These are phyloP conservation scores for Botrytis elliptica DNA, from an alignment of 2,329 filamentous ascomycete species.

Conservation along the genomic window DNA sequence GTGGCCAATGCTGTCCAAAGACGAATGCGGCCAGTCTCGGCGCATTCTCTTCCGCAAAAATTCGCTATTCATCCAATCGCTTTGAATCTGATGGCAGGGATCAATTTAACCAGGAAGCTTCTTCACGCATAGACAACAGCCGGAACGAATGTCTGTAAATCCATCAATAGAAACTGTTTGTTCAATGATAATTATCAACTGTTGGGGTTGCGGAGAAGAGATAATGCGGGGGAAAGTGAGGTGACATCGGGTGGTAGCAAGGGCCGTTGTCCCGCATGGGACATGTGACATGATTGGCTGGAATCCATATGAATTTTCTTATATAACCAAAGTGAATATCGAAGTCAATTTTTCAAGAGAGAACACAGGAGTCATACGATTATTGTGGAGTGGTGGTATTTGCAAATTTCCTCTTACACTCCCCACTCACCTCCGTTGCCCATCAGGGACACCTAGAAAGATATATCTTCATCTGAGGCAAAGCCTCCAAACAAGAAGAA, in stretches of 20 bases:
- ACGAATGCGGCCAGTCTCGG: not conserved
- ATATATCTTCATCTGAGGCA: not conserved
- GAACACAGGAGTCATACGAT: not conserved
- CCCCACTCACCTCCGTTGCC: no score
- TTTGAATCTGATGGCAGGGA: not conserved
- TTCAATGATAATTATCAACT: not conserved
- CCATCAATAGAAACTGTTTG: not conserved
- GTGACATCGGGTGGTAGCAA: not conserved
- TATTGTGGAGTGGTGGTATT: not conserved
- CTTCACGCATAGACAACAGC: not conserved
- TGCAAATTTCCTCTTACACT: not conserved
- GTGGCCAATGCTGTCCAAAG: not conserved
- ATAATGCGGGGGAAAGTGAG: not conserved
- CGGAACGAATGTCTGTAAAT: not conserved
- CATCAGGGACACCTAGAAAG: not conserved
- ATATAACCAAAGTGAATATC: not conserved
- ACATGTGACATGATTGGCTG: not conserved
- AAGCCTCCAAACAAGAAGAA: no score
- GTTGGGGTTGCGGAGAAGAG: not conserved
- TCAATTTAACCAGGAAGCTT: not conserved
- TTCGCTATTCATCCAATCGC: not conserved
- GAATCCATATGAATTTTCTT: not conserved
- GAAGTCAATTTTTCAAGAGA: not conserved
- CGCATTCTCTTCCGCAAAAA: not conserved
- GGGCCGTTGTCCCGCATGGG: conserved; percentile 3